phyloP scores from a whole-genome alignment of 257 asterid species.

The Sherardia arvensis region DNA sequence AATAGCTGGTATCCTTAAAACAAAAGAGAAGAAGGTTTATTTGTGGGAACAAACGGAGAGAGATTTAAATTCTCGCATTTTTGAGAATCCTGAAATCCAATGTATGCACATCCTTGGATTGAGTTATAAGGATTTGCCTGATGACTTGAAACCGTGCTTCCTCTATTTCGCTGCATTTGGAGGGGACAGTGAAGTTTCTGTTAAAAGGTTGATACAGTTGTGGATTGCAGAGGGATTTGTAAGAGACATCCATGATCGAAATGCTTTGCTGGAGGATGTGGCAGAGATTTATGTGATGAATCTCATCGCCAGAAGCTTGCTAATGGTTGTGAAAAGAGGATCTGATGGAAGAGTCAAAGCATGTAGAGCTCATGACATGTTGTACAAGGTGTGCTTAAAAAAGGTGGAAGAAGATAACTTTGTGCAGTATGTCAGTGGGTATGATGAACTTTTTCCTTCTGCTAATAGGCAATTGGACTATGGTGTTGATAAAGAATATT shows the following conservation, averaged over 20 bases:
- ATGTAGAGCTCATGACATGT: background rate
- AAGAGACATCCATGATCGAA: background rate
- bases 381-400: background rate
- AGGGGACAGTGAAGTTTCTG: conserved; percentile 4
- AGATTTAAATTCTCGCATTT: background rate
- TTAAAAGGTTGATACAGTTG: background rate
- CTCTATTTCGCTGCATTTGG: background rate
- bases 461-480: background rate
- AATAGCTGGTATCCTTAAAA: background rate
- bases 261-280: background rate
- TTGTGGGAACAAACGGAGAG: background rate
- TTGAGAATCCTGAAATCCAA: background rate
- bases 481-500: background rate
- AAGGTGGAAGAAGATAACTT: background rate
- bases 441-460: background rate
- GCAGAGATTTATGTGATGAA: background rate
- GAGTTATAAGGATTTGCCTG: background rate
- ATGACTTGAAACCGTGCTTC: background rate
- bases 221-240: conserved; percentile 19
- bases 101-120: background rate
- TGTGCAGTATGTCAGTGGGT: background rate
- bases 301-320: background rate
- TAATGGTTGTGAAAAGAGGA: background rate
- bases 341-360: background rate
- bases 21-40: background rate